Evolutionary conservation across 805 yeast genomes (phyloP).

Genomic region (Myxozyma kluyveri): DNA sequence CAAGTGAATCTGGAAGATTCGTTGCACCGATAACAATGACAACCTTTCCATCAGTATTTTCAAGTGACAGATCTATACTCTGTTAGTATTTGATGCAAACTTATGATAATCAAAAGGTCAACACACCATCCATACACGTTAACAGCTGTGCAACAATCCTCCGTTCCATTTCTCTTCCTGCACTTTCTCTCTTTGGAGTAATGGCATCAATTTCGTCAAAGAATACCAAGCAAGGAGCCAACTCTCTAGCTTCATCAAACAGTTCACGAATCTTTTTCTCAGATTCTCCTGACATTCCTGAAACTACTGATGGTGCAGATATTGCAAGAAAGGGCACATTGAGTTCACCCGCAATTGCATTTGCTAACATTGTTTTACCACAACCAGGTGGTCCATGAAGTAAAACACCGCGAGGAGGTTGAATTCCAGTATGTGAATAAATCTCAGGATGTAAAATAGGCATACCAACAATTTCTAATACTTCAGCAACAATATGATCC

Average conservation of each 20-base stretch:
- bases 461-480: conserved; percentile 86
- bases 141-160: conserved; percentile 93
- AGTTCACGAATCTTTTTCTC: conserved; percentile 94
- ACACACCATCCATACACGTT: conserved; percentile 83
- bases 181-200: conserved; percentile 97
- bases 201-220: conserved; percentile 98
- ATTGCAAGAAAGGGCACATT: conserved; percentile 88
- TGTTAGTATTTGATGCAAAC: not conserved
- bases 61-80: conserved; percentile 55
- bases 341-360: conserved; percentile 82
- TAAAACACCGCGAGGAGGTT: conserved; percentile 83
- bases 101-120: no score
- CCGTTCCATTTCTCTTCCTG: conserved; percentile 96
- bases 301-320: conserved; percentile 93
- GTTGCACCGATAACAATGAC: conserved; percentile 96
- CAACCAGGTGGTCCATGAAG: conserved; percentile 99
- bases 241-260: conserved; percentile 73
- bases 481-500: conserved; percentile 75
- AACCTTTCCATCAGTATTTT: conserved; percentile 87
- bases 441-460: conserved; percentile 95
- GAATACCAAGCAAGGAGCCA: conserved; percentile 91
- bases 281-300: conserved; percentile 99
- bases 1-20: conserved; percentile 91
- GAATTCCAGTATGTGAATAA: conserved; percentile 80
- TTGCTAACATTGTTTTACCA: conserved; percentile 95